These are phyloP conservation scores for Berberis thunbergii DNA, from an alignment of 164 flowering plant genomes.

Conservation along the genomic window DNA sequence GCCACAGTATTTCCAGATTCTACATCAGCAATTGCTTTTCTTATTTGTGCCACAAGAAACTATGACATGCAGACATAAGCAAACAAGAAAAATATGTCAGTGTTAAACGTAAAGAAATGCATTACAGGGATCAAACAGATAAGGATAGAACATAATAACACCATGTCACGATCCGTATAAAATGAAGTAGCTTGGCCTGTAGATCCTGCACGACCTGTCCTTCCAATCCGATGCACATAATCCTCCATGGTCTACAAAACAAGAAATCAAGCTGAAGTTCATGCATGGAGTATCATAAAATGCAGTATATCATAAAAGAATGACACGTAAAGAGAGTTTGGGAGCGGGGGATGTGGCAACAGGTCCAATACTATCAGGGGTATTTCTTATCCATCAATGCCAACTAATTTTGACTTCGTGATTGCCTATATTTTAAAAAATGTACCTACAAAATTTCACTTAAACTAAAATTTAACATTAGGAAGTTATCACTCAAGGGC, in stretches of 20 bases:
- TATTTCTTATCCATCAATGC: no score
- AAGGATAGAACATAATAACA: slow-evolving; percentile 1
- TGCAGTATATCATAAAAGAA: no score
- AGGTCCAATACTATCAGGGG: no score
- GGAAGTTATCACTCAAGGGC: no score
- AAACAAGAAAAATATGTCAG: not conserved
- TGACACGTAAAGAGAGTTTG: no score
- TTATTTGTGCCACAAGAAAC: slow-evolving; percentile 60
- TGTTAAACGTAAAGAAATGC: slow-evolving; percentile 1
- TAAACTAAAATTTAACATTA: no score
- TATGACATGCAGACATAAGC: slow-evolving; percentile 4
- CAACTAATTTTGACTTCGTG: no score
- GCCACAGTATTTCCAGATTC: slow-evolving; percentile 42
- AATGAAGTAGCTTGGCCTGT: slow-evolving; percentile 61
- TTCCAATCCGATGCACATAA: slow-evolving; percentile 66
- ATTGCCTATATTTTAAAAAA: no score
- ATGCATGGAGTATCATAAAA: no score
- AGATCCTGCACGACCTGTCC: slow-evolving; percentile 71
- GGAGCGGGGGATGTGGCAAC: no score
- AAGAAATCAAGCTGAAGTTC: no score
- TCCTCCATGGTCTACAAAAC: slow-evolving; percentile 50
- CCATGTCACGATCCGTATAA: slow-evolving; percentile 60
- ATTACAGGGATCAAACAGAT: not conserved
- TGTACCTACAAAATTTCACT: no score
- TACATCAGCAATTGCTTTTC: slow-evolving; percentile 52